These are phyloP conservation scores for Sugiyamaella novakii DNA, from an alignment of 1,139 yeast genomes.

Conservation along the genomic window DNA sequence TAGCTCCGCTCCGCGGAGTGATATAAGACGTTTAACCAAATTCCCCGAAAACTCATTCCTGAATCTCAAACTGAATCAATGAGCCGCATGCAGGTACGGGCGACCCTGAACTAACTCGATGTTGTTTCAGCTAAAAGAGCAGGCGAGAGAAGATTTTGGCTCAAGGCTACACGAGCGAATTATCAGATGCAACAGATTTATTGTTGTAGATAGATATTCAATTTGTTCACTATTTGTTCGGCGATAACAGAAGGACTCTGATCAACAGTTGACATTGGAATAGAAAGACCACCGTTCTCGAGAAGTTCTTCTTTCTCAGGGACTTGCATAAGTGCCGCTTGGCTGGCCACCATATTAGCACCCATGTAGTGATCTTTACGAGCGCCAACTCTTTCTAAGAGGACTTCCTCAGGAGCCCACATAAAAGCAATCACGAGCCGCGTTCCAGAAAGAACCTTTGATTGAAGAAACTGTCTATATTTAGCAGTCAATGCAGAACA, in stretches of 20 bases:
- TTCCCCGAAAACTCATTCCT: too few species aligned
- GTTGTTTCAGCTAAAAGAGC: too few species aligned
- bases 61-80: too few species aligned
- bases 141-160: too few species aligned
- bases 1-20: too few species aligned
- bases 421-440: conserved; percentile 65
- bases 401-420: conserved; percentile 62
- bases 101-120: too few species aligned
- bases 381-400: conserved; percentile 58
- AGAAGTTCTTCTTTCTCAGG: conserved; percentile 51
- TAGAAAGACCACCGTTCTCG: conserved; percentile 25
- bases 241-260: conserved; percentile 11
- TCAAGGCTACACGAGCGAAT: too few species aligned
- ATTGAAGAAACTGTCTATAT: conserved; percentile 64
- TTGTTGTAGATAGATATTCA: conserved; percentile 1
- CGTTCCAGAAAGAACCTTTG: conserved; percentile 40
- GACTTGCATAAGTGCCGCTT: conserved; percentile 70
- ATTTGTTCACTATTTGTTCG: not conserved
- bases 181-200: too few species aligned
- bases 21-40: too few species aligned
- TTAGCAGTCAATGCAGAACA: conserved; percentile 80
- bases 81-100: too few species aligned
- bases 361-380: conserved; percentile 86
- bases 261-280: conserved; percentile 23
- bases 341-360: conserved; percentile 77